Conservation (phyloP, 2,329 filamentous ascomycete genomes). For the Fusarium nisikadoi region DNA sequence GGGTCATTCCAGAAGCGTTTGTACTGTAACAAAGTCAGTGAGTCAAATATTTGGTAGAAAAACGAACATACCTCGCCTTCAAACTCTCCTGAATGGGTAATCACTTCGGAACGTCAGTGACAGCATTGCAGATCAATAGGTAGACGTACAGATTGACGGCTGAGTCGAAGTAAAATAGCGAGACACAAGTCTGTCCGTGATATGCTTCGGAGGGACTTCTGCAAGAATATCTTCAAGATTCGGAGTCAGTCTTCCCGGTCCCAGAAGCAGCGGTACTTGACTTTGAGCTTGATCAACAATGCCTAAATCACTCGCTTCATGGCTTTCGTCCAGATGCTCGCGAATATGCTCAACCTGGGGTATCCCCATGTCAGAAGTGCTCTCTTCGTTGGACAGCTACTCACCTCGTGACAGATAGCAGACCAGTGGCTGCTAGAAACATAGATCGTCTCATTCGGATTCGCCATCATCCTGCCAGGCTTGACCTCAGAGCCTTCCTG, state of each 20-base stretch:
- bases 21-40: not conserved
- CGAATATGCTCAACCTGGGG: slow-evolving; percentile 25
- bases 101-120: slow-evolving; percentile 8
- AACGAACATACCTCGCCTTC: slow-evolving; percentile 15
- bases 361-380: accelerated
- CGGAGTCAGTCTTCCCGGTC: not conserved
- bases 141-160: slow-evolving; percentile 18
- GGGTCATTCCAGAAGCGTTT: slow-evolving; percentile 30
- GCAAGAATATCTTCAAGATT: slow-evolving; percentile 23
- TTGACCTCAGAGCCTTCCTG: slow-evolving; percentile 9
- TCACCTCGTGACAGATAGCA: slow-evolving; percentile 31
- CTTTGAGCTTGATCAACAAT: slow-evolving; percentile 1
- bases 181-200: slow-evolving; percentile 28
- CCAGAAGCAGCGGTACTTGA: slow-evolving; percentile 24
- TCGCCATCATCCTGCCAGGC: slow-evolving; percentile 24
- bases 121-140: accelerated
- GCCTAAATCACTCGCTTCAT: not conserved
- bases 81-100: slow-evolving; percentile 30
- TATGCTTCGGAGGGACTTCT: slow-evolving; percentile 18
- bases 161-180: slow-evolving; percentile 31
- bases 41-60: accelerated
- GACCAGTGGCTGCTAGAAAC: slow-evolving; percentile 37
- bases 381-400: accelerated
- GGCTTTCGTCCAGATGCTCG: slow-evolving; percentile 14
- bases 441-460: slow-evolving; percentile 32